Conservation (phyloP, 305 asterid species). For the Rubia tinctorum region DNA sequence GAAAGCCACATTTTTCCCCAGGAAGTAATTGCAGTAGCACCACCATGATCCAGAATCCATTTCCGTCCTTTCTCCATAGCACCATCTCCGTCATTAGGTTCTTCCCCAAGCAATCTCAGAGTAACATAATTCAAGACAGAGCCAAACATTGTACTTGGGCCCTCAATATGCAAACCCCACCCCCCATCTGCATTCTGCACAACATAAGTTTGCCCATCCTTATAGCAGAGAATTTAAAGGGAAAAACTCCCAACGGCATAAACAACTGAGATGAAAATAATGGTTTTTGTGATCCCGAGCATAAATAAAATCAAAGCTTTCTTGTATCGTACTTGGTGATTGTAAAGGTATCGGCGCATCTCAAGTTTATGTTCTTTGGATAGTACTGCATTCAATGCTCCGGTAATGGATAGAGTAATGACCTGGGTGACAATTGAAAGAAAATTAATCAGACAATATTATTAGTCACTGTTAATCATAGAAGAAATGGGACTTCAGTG, state of each 20-base stretch:
- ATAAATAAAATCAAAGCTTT: conserved; percentile 1
- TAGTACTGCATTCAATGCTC: conserved; percentile 82
- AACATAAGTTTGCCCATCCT: conserved; percentile 21
- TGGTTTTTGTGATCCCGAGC: conserved; percentile 11
- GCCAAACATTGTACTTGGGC: conserved; percentile 97
- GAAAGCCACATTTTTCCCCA: conserved; percentile 99
- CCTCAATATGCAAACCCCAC: conserved; percentile 96
- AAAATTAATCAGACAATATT: conserved; percentile 1
- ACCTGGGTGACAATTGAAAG: conserved; percentile 46
- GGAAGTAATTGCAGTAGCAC: conserved; percentile 85
- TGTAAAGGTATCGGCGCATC: conserved; percentile 91
- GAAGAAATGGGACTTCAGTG: background rate
- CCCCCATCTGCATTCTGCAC: conserved; percentile 92
- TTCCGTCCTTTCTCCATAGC: conserved; percentile 86
- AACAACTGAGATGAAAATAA: conserved; percentile 9
- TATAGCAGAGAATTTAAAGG: conserved; percentile 8
- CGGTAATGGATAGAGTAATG: conserved; percentile 67
- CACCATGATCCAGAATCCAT: conserved; percentile 89
- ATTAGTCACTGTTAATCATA: background rate
- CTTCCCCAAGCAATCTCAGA: conserved; percentile 94
- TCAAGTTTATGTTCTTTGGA: conserved; percentile 79
- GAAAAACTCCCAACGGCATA: conserved; percentile 9
- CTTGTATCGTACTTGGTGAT: conserved; percentile 69
- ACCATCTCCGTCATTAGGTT: conserved; percentile 81
- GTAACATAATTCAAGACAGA: conserved; percentile 82